Percentiles rank a stretch among this genome's conserved stretches.
These are phyloP conservation scores for Aspergillus sp. DNA, from an alignment of 2,329 filamentous ascomycete genomes.

Conservation along the genomic window DNA sequence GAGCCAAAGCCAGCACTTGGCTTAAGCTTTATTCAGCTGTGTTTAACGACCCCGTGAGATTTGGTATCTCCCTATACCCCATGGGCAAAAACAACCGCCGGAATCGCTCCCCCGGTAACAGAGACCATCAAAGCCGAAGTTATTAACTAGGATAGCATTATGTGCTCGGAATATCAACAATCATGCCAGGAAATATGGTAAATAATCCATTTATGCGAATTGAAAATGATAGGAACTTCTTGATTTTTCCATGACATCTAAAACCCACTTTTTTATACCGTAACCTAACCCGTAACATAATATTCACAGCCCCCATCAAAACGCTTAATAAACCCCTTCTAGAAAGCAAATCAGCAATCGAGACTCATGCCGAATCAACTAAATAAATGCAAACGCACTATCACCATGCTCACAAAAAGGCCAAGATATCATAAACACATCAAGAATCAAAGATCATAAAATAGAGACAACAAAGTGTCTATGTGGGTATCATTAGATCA, in stretches of 20 bases:
- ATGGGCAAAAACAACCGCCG: not conserved
- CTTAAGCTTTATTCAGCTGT: not conserved
- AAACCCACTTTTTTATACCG: not conserved
- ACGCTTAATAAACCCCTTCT: not conserved
- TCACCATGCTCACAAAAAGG: conserved; percentile 9
- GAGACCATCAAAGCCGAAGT: too few relatives aligned
- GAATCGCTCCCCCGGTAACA: not conserved
- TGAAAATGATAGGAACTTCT: not conserved
- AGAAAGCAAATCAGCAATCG: not conserved
- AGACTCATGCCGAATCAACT: conserved; percentile 7
- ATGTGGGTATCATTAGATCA: conserved; percentile 21
- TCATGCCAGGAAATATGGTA: not conserved
- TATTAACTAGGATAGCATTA: not conserved
- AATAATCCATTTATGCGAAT: not conserved
- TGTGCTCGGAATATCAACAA: not conserved
- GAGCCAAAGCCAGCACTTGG: not conserved
- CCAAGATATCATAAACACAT: conserved; percentile 21
- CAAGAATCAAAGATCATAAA: conserved; percentile 24
- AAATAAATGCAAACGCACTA: conserved; percentile 2
- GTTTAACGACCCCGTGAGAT: not conserved
- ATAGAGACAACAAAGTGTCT: conserved; percentile 13
- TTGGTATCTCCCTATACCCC: not conserved
- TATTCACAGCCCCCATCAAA: not conserved
- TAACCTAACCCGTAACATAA: conserved; percentile 2
- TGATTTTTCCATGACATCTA: not conserved